Evolutionary conservation across 2,329 filamentous ascomycete genomes (phyloP).

Genomic region (Xylaria sp.): DNA sequence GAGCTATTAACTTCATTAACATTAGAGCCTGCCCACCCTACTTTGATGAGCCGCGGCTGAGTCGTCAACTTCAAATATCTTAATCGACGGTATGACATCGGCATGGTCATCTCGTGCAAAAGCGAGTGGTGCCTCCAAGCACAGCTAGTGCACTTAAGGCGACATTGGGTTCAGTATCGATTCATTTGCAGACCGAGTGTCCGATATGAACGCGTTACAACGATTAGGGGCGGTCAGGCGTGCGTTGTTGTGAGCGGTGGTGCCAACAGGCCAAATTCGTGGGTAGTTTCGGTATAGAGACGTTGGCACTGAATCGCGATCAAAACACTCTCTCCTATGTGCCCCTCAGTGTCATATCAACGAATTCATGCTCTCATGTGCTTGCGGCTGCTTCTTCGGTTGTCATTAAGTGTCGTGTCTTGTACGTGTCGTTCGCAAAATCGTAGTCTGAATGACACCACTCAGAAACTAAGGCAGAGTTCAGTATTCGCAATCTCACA

Average conservation of each 20-base stretch:
- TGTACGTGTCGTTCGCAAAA: neutral
- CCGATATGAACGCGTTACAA: neutral
- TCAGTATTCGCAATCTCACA: neutral
- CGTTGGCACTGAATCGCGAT: neutral
- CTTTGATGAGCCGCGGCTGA: neutral
- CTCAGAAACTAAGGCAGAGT: constrained; percentile 15
- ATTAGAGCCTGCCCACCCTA: neutral
- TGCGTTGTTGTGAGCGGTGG: neutral
- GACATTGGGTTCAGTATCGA: neutral
- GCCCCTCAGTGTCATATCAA: neutral
- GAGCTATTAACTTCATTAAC: neutral
- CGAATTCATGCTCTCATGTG: neutral
- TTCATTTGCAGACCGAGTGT: neutral
- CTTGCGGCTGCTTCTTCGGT: neutral
- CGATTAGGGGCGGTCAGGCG: neutral
- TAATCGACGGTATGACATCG: neutral
- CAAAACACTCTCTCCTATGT: neutral
- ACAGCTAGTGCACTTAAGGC: neutral
- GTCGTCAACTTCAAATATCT: neutral
- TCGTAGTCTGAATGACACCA: neutral
- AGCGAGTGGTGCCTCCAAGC: neutral
- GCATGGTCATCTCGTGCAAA: neutral
- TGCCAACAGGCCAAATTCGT: neutral
- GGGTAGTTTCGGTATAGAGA: neutral
- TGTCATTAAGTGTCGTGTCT: neutral